Percentiles rank a stretch among this genome's conserved stretches.
phyloP scores from a whole-genome alignment of 345 rosid species.

The Noccaea bulbosa region DNA sequence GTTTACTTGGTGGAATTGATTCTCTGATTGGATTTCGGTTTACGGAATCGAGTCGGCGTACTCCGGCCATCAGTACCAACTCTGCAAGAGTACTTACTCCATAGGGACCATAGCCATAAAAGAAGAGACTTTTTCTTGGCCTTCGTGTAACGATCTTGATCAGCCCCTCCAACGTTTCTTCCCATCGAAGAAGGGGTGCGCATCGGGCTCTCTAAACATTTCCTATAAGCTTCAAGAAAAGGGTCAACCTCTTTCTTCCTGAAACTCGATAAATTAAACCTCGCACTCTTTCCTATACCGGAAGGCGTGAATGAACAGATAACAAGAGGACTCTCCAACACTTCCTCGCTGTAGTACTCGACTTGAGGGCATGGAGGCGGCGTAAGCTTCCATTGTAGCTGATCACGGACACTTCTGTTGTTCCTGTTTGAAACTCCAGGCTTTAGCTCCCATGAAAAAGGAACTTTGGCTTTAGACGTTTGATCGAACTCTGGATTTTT shows the following conservation, averaged over 20 bases:
- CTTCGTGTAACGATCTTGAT: slow-evolving; percentile 14
- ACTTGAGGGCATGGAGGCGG: slow-evolving; percentile 38
- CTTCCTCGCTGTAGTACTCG: slow-evolving; percentile 22
- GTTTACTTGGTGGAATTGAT: slow-evolving; percentile 23
- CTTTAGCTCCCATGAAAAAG: slow-evolving; percentile 42
- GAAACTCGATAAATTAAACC: slow-evolving; percentile 31
- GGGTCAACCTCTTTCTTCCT: slow-evolving; percentile 42
- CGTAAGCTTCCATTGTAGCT: slow-evolving; percentile 32
- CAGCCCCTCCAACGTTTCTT: slow-evolving; percentile 19
- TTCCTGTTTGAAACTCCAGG: slow-evolving; percentile 42
- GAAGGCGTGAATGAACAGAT: slow-evolving; percentile 31
- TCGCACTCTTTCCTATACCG: slow-evolving; percentile 12
- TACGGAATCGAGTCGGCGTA: slow-evolving; percentile 13
- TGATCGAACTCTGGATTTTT: slow-evolving; percentile 30
- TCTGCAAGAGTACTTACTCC: slow-evolving; percentile 41
- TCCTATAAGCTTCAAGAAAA: slow-evolving; percentile 42
- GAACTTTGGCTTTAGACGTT: slow-evolving; percentile 38
- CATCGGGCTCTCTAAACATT: slow-evolving; percentile 41
- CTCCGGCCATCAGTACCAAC: slow-evolving; percentile 28
- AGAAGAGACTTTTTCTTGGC: slow-evolving; percentile 26
- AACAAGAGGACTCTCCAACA: slow-evolving; percentile 27
- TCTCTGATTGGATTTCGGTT: slow-evolving; percentile 26
- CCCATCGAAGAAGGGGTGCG: slow-evolving; percentile 12
- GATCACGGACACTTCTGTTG: slow-evolving; percentile 27
- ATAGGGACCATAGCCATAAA: slow-evolving; percentile 41